Evolutionary conservation across 192 early-diverging fungal species (phyloP).

Genomic region (Podila epicladia): DNA sequence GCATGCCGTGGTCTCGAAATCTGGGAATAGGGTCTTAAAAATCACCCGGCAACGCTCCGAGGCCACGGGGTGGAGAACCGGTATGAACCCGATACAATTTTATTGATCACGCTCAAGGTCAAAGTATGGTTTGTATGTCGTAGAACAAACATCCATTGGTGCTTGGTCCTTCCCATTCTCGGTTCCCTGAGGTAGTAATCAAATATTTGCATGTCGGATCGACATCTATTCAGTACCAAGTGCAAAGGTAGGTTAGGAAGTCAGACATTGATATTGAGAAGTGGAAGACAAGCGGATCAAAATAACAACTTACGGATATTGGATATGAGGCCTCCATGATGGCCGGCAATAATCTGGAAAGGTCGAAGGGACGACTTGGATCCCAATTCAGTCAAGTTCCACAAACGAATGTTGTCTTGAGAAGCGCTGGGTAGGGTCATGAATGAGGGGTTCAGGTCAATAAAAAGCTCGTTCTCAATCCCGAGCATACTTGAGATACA

Average conservation of each 20-base stretch:
- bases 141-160: constrained; percentile 91
- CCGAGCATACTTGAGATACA: background rate
- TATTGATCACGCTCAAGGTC: too few species aligned
- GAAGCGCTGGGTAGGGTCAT: constrained; percentile 70
- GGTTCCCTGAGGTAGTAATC: constrained; percentile 91
- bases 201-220: constrained; percentile 82
- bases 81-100: too few species aligned
- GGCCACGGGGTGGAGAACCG: too few species aligned
- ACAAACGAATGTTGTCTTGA: constrained; percentile 91
- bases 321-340: constrained; percentile 90
- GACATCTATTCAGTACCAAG: constrained; percentile 57
- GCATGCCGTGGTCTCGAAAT: too few species aligned
- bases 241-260: background rate
- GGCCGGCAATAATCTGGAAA: constrained; percentile 95
- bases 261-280: background rate
- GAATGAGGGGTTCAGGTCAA: background rate
- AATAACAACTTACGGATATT: constrained; percentile 64
- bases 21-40: too few species aligned
- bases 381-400: constrained; percentile 73
- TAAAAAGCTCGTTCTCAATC: background rate
- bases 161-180: constrained; percentile 95
- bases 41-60: too few species aligned
- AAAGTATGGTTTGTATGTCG: constrained; percentile 69
- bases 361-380: constrained; percentile 50
- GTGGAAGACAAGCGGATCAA: background rate